These are phyloP conservation scores for Pichia membranifaciens DNA, from an alignment of 805 yeast genomes.

Conservation along the genomic window DNA sequence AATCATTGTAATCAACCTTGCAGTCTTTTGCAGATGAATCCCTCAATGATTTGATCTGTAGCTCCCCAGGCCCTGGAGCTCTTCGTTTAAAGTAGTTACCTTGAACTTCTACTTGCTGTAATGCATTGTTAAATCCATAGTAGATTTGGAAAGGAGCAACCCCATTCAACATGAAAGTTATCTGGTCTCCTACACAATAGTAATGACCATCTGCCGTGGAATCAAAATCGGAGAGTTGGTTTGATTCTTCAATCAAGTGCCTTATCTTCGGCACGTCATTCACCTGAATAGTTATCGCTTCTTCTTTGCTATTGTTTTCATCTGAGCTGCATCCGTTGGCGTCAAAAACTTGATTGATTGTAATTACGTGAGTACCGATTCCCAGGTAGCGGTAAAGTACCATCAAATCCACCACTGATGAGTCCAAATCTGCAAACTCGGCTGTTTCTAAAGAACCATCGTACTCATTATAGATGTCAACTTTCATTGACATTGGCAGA, in stretches of 20 bases:
- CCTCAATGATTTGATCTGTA: conserved; percentile 59
- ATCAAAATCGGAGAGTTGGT: conserved; percentile 19
- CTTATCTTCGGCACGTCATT: conserved; percentile 72
- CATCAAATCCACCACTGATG: conserved; percentile 32
- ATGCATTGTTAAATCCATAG: conserved; percentile 64
- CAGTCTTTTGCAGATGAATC: conserved; percentile 75
- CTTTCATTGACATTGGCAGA: conserved; percentile 55
- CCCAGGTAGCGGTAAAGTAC: conserved; percentile 46
- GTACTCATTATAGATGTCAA: conserved; percentile 55
- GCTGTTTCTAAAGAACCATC: conserved; percentile 48
- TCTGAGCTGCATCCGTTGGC: conserved; percentile 60
- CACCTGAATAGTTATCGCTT: conserved; percentile 44
- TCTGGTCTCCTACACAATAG: conserved; percentile 90
- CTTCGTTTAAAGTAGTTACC: conserved; percentile 48
- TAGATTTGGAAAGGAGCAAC: conserved; percentile 70
- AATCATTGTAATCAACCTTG: conserved; percentile 47
- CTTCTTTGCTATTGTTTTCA: conserved; percentile 28
- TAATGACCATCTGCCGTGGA: conserved; percentile 25
- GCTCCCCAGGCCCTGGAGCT: conserved; percentile 77
- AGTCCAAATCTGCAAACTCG: conserved; percentile 38
- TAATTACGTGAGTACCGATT: conserved; percentile 66
- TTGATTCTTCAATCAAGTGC: conserved; percentile 33
- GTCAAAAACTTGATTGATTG: conserved; percentile 56
- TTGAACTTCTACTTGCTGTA: conserved; percentile 42
- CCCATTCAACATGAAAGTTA: conserved; percentile 71